A percentile compares a stretch with the other conserved stretches of the same genome.
Evolutionary conservation across 495 filamentous ascomycete genomes (phyloP).

Genomic region (Ascobolus immersus): DNA sequence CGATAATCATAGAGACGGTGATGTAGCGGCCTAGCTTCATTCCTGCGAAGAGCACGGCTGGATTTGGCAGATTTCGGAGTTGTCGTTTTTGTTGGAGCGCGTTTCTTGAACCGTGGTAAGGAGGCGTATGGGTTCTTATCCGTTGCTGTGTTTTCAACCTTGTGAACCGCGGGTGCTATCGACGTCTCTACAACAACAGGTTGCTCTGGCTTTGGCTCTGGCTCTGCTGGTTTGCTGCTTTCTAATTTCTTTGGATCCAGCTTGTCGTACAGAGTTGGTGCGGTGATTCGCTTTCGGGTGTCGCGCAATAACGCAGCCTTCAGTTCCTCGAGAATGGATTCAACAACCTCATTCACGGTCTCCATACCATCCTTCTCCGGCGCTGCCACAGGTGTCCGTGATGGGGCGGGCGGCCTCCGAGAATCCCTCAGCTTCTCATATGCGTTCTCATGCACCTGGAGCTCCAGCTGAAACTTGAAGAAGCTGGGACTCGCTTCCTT

Average conservation of each 20-base stretch:
- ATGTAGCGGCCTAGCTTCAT: conserved; percentile 13
- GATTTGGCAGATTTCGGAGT: conserved; percentile 5
- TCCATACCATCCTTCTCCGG: conserved; percentile 30
- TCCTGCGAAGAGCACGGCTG: conserved; percentile 6
- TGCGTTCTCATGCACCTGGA: too few relatives aligned
- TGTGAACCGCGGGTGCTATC: conserved; percentile 2
- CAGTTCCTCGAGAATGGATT: conserved; percentile 54
- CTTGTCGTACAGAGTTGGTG: conserved; percentile 54
- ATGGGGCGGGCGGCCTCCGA: conserved; percentile 25
- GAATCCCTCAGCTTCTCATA: too few relatives aligned
- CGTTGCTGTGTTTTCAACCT: conserved; percentile 6
- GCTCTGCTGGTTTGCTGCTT: conserved; percentile 49
- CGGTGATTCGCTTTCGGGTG: conserved; percentile 59
- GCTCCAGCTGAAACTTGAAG: conserved; percentile 81
- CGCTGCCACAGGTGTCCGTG: conserved; percentile 21
- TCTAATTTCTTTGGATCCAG: conserved; percentile 68
- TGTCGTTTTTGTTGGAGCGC: conserved; percentile 8
- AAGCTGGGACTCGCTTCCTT: conserved; percentile 48
- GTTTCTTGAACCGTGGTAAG: conserved; percentile 16
- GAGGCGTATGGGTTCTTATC: conserved; percentile 8
- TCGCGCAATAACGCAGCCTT: conserved; percentile 62
- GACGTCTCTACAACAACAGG: background rate
- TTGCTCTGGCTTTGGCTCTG: conserved; percentile 20
- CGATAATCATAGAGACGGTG: conserved; percentile 15
- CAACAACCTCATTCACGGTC: conserved; percentile 61